A percentile compares a stretch with the other conserved stretches of the same genome.
Evolutionary conservation across 768 basidiomycete species (phyloP).

Genomic region (Amanita polypyramis): DNA sequence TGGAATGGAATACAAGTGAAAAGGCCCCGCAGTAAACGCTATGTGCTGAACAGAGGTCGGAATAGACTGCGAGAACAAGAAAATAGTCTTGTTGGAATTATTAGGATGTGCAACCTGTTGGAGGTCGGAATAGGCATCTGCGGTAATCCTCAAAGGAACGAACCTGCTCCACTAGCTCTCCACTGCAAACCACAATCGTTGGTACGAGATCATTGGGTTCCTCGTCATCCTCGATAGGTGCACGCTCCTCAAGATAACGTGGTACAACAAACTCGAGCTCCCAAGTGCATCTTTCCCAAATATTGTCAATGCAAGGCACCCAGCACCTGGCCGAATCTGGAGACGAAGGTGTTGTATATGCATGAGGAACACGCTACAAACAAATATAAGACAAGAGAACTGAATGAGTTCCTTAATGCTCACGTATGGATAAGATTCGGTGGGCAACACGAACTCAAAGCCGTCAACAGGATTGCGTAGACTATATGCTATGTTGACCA

Average conservation of each 20-base stretch:
- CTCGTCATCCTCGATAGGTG: conserved; percentile 30
- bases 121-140: conserved; percentile 4
- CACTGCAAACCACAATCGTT: conserved; percentile 87
- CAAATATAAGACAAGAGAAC: conserved; percentile 10
- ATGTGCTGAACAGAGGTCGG: conserved; percentile 95
- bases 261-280: conserved; percentile 96
- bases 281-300: conserved; percentile 98
- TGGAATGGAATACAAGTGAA: conserved; percentile 66
- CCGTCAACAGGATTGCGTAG: conserved; percentile 78
- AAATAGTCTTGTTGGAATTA: conserved; percentile 90
- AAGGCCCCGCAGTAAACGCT: conserved; percentile 92
- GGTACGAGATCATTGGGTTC: conserved; percentile 55
- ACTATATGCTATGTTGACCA: conserved; percentile 70
- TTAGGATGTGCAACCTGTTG: conserved; percentile 83
- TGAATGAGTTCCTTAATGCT: conserved; percentile 21
- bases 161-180: conserved; percentile 91
- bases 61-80: conserved; percentile 78
- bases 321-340: conserved; percentile 93
- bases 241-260: conserved; percentile 60
- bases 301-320: conserved; percentile 94
- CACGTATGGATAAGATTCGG: conserved; percentile 78
- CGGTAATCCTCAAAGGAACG: conserved; percentile 12
- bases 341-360: conserved; percentile 79
- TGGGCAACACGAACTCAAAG: conserved; percentile 73
- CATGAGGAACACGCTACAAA: conserved; percentile 80